Evolutionary conservation across 257 asterid species (phyloP).

Genomic region (Scutellaria minor): DNA sequence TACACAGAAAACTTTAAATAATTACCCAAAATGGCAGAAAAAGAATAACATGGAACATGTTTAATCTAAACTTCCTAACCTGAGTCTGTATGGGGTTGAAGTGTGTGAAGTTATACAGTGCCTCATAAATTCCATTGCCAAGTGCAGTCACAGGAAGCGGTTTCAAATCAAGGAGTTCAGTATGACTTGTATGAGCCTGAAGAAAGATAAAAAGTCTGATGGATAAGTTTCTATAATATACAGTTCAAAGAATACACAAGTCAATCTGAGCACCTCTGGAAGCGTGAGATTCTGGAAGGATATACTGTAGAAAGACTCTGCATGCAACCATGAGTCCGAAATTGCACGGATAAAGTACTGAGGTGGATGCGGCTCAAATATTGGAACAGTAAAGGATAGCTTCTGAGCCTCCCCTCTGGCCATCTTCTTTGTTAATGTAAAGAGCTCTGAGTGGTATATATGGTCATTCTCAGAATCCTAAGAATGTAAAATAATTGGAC

Average conservation of each 20-base stretch:
- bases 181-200: slow-evolving; percentile 88
- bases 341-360: slow-evolving; percentile 93
- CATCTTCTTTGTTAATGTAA: slow-evolving; percentile 85
- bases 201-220: slow-evolving; percentile 23
- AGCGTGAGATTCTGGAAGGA: slow-evolving; percentile 89
- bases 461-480: slow-evolving; percentile 99
- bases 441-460: slow-evolving; percentile 94
- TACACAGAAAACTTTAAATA: not conserved
- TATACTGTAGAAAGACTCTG: slow-evolving; percentile 84
- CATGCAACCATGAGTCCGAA: slow-evolving; percentile 94
- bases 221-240: slow-evolving; percentile 6
- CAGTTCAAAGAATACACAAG: slow-evolving; percentile 23
- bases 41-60: slow-evolving; percentile 13
- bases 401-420: slow-evolving; percentile 90
- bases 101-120: slow-evolving; percentile 85
- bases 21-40: slow-evolving; percentile 24
- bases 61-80: slow-evolving; percentile 65
- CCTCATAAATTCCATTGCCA: slow-evolving; percentile 75
- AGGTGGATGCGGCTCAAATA: slow-evolving; percentile 99
- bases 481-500: slow-evolving; percentile 29
- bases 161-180: slow-evolving; percentile 95
- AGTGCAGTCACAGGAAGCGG: slow-evolving; percentile 99
- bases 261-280: slow-evolving; percentile 73
- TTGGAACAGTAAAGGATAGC: slow-evolving; percentile 92
- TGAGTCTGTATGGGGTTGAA: slow-evolving; percentile 98